Base-by-base conservation (phyloP, 106 monocot species). In the Apostasia ramifera region DNA sequence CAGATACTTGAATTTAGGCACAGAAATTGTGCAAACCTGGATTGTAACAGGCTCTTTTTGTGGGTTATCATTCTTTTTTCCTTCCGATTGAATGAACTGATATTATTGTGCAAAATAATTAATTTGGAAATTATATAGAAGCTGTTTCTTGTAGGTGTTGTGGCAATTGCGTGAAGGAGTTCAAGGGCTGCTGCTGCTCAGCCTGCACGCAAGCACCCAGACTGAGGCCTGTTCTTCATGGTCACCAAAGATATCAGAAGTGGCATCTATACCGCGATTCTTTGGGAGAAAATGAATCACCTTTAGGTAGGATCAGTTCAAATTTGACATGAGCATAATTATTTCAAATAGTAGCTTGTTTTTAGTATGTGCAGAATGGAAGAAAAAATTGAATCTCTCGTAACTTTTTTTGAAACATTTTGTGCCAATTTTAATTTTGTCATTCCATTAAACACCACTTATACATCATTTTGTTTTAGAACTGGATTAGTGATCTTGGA, bases 41-140 rank as follows among this genome's bases (percentile, higher is more conserved):
- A 97, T 42, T 97, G 97, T 89, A 97, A 97, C 63, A 70, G 71
- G 6, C 92, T 97, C 55, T 92, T 87, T 76, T 59, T 97, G 97
- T 97, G 67, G 78, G 92, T 79, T 43, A 6, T 6, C 47, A 15
- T 38, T 66, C 5, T 26, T 26, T 26, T 26, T 26, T 26, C 55
- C n/a, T 40, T 5, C 40, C 54, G 57, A 8, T 44, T 8, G 2
- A 44, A 4, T 3, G 45, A 40, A 9, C 13, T 55, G 7, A 68
- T 43, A 48, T 2, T 40, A 51, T 72, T 57, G 56, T 49, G 47
- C 4, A 37, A 26, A 51, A 15, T 68, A 3, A 3, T 47, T 46
- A 49, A 53, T 1, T 38, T 51, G 15, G 6, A 10, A 66, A 15
- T 10, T 37, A 56, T n/a, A 8, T 12, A 38, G 13, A 46, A 1